Conservation (phyloP, 257 asterid species). For the Nicotiana attenuata region DNA sequence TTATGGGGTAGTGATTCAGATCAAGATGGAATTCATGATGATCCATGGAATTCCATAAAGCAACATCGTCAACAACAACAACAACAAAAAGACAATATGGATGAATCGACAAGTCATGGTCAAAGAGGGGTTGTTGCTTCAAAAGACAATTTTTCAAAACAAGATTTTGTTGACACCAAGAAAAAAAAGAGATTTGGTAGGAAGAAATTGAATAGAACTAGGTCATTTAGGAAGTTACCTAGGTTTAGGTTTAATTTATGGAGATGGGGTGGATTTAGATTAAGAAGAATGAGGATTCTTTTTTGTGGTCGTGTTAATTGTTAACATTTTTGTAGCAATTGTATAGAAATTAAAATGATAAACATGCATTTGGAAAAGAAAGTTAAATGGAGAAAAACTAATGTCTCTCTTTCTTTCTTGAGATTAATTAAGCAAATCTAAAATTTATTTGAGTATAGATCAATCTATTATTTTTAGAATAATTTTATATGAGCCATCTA, state of each 20-base stretch:
- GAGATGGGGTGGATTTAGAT: slow-evolving; percentile 42
- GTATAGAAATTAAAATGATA: not conserved
- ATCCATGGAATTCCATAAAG: slow-evolving; percentile 46
- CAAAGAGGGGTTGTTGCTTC: slow-evolving; percentile 19
- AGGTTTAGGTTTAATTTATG: slow-evolving; percentile 32
- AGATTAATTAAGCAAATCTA: not conserved
- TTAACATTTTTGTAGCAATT: not conserved
- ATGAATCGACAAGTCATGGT: slow-evolving; percentile 14
- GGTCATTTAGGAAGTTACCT: slow-evolving; percentile 45
- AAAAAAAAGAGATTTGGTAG: not conserved
- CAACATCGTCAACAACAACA: not conserved
- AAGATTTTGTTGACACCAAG: not conserved
- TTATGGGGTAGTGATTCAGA: slow-evolving; percentile 39
- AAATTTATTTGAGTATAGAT: not conserved
- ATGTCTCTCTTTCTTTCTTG: not conserved
- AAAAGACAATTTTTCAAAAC: not conserved
- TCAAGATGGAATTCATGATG: slow-evolving; percentile 34
- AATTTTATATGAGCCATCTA: not conserved
- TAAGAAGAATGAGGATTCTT: slow-evolving; percentile 37
- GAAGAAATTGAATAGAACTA: slow-evolving; percentile 39
- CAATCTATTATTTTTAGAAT: not conserved
- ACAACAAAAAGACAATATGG: slow-evolving; percentile 3
- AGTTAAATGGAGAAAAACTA: not conserved
- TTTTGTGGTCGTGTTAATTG: slow-evolving; percentile 33
- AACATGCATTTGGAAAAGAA: not conserved